Conservation (phyloP, 768 basidiomycete genomes). For the Lactifluus pinguis region DNA sequence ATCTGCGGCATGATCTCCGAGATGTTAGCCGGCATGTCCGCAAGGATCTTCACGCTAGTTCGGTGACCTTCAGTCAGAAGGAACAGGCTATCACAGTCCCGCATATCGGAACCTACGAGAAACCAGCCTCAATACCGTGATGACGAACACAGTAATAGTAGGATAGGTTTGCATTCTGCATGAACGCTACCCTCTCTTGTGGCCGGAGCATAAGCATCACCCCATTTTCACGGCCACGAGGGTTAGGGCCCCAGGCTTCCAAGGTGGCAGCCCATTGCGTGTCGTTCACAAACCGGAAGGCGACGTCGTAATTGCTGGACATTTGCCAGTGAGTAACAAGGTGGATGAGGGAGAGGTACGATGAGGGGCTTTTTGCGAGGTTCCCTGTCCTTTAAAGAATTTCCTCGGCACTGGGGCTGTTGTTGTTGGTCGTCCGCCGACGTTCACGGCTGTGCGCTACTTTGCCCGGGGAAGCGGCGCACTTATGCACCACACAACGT, state of each 20-base stretch:
- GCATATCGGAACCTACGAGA: slow-evolving; percentile 33
- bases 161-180: slow-evolving; percentile 38
- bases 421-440: neutral
- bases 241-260: slow-evolving; percentile 24
- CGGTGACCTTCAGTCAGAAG: neutral
- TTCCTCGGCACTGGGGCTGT: neutral
- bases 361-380: neutral
- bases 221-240: slow-evolving; percentile 27
- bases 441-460: slow-evolving; percentile 12
- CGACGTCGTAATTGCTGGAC: slow-evolving; percentile 38
- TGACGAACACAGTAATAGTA: slow-evolving; percentile 42
- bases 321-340: neutral
- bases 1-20: slow-evolving; percentile 9
- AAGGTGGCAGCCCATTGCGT: slow-evolving; percentile 32
- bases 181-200: slow-evolving; percentile 37
- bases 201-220: slow-evolving; percentile 28
- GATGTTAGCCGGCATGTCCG: slow-evolving; percentile 8
- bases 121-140: slow-evolving; percentile 30
- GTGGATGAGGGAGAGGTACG: neutral
- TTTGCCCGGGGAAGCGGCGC: slow-evolving; percentile 14
- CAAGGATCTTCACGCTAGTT: slow-evolving; percentile 8
- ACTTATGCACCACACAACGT: neutral
- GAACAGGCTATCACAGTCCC: neutral
- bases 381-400: neutral
- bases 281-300: slow-evolving; percentile 45